Evolutionary conservation across 805 yeast species (phyloP), one percentile per base, ranked within the genome.

Genomic region (Cyberlindnera subsufficiens): DNA sequence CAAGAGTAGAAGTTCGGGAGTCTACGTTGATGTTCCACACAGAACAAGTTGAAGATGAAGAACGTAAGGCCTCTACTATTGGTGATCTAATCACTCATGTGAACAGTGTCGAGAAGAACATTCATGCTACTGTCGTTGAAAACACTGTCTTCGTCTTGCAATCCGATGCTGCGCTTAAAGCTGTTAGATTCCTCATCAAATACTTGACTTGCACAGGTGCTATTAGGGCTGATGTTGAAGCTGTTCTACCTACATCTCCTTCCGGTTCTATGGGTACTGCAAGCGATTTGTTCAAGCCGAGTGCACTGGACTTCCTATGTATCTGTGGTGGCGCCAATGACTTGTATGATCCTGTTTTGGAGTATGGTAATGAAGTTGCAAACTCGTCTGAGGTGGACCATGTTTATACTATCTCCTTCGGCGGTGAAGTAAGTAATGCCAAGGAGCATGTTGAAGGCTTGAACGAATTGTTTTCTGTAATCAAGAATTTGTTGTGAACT

Each of bases 11-110:
- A 46, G 69, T 77, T 33, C 85, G 84, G 47, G 95, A 88, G 45
- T 81, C 91, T 33, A 78, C 87, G 32, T 70, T 91, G 35, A 72
- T 83, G 44, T 80, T 88, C 56, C 85, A 86, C 52, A 81, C 95
- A 2, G 89, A 86, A 38, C 72, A 70, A 39, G 78, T 86, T 6
- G 75, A 74, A 36, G 79, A 76, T 35, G 66, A 70, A 25, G 87
- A 82, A 39, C 76, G 95, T 53, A 78, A 80, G 40, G 63, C 74
- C 27, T 72, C 81, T 37, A 73, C 82, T 16, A 75, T 87, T 65
- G 96, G 97, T 38, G 96, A 89, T 53, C 75, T 84, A 43, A 80
- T 90, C 37, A 81, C 90, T 19, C 89, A 88, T 60, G 78, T 90
- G 43, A 89, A 91, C 62, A 93, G 83, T 37, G 67, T 82, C 16